phyloP scores from a whole-genome alignment of 129 eudicot genomes.

The Escallonia rubra region DNA sequence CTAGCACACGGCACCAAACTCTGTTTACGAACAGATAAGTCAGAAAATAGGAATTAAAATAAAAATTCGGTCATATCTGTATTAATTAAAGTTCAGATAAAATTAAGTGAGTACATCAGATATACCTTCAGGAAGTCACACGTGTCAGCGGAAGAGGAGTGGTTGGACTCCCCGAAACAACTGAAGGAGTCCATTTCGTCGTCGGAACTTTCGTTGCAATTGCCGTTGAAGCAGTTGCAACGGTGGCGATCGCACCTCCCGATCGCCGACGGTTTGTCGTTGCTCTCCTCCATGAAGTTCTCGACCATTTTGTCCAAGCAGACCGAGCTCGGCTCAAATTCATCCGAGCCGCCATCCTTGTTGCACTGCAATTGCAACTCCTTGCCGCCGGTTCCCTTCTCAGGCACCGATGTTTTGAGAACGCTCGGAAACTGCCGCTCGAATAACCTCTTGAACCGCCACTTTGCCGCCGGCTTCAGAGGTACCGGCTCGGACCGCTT shows the following conservation, averaged over 20 bases:
- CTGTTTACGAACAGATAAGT: conserved; percentile 22
- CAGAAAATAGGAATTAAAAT: too few relatives aligned
- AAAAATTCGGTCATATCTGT: not conserved
- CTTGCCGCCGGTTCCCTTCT: conserved; percentile 22
- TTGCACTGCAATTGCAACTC: conserved; percentile 11
- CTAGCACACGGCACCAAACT: conserved; percentile 66
- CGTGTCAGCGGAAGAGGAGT: conserved; percentile 38
- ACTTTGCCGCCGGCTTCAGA: not conserved
- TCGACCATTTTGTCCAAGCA: conserved; percentile 83
- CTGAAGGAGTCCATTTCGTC: conserved; percentile 53
- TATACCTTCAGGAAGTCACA: conserved; percentile 66
- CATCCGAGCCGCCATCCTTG: conserved; percentile 20
- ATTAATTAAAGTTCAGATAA: too few relatives aligned
- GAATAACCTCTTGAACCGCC: conserved; percentile 51
- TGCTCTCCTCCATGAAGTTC: conserved; percentile 68
- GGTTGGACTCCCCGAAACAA: conserved; percentile 33
- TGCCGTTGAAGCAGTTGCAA: conserved; percentile 81
- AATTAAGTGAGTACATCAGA: too few relatives aligned
- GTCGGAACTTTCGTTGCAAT: conserved; percentile 65
- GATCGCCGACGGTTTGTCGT: conserved; percentile 43
- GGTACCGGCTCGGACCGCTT: too few relatives aligned
- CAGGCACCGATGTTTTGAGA: conserved; percentile 37
- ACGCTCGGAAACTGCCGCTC: conserved; percentile 69
- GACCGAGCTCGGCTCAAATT: conserved; percentile 84
- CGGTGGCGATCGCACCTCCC: conserved; percentile 67